Base-by-base conservation (phyloP, 352 stramenopile species). In the Pythium rhizo-oryzae region DNA sequence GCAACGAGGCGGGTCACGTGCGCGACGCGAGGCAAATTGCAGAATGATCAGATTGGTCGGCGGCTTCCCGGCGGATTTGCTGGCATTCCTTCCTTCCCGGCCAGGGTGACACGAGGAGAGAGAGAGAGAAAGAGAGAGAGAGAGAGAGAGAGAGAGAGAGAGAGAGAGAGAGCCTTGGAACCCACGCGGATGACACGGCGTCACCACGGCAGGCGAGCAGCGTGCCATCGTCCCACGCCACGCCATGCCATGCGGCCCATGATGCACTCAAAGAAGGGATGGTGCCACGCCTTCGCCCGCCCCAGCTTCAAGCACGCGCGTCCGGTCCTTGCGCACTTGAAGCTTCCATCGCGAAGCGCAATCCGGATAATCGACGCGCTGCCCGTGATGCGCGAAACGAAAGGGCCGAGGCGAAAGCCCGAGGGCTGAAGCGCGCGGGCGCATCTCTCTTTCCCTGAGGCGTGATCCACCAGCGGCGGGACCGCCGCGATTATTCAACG, bases 11-110 rank as follows among this genome's bases (percentile, higher is more conserved):
- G 21, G 52, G 18, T 62, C 37, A 70, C 50, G 67, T 76, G 73
- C 39, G 30, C 61, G 53, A 44, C 44, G n/a, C 33, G 21, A 47
- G 18, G 65, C 37, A 70, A 53, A 69, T 76, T 74, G 46, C 33
- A 64, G 75, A 83, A 78, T 82, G 78, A 64, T n/a, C n/a, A 11
- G 75, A 83, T 76, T 82, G 78, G 56, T 18, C 6, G 39, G 18
- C 12, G 39, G 39, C 39, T 96, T 92, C 54, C 90, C 96, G 12
- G 90, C 87, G 8, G 90, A 39, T 39, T 11, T 84, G 6, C 54
- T 33, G 24, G 23, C 50, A 15, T 37, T 37, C 23, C 5, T 19
- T 39, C 33, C n/a, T n/a, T n/a, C n/a, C n/a, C n/a, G n/a, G n/a
- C n/a, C n/a, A n/a, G n/a, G n/a, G n/a, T n/a, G n/a, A n/a, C n/a